Percentiles rank a stretch among this genome's conserved stretches.
phyloP scores from a whole-genome alignment of 208 protist genomes.

The Crithidia acanthocephali region DNA sequence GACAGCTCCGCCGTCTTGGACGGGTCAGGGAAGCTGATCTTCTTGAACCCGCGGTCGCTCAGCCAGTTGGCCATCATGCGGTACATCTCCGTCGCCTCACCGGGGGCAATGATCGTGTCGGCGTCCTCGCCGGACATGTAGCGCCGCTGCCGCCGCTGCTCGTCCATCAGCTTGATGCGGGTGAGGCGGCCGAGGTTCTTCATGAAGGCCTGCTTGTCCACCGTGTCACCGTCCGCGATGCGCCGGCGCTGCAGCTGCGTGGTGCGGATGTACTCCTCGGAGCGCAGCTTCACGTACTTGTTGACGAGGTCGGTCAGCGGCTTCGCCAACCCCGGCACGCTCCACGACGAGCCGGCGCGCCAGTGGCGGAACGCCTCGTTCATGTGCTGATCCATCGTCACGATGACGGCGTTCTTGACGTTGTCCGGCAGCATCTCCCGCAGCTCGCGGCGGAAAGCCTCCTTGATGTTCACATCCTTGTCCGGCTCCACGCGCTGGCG shows the following conservation, averaged over 20 bases:
- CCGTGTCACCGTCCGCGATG: conserved; percentile 98
- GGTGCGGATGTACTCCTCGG: conserved; percentile 99
- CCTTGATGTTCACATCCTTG: conserved; percentile 99
- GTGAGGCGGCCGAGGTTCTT: conserved; percentile 99
- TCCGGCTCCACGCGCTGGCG: conserved; percentile 99
- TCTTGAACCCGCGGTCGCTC: conserved; percentile 98
- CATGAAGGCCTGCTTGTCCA: conserved; percentile 99
- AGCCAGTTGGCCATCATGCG: conserved; percentile 99
- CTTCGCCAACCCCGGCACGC: conserved; percentile 97
- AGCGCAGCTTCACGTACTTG: conserved; percentile 99
- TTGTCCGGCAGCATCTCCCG: conserved; percentile 99
- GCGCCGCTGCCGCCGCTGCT: conserved; percentile 98
- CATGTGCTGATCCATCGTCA: conserved; percentile 99
- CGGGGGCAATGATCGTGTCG: conserved; percentile 83
- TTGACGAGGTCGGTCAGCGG: conserved; percentile 99
- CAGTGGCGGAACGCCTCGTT: conserved; percentile 99
- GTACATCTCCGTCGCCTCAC: conserved; percentile 99
- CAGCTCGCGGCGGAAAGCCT: conserved; percentile 99
- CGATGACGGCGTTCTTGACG: conserved; percentile 96
- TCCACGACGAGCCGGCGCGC: conserved; percentile 99
- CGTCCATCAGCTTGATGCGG: conserved; percentile 99
- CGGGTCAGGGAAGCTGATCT: conserved; percentile 99
- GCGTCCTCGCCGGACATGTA: conserved; percentile 99
- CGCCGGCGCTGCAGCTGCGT: conserved; percentile 99
- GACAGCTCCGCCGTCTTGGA: conserved; percentile 99